A percentile compares a stretch with the other conserved stretches of the same genome.
phyloP scores from a whole-genome alignment of 768 basidiomycete genomes.

The Pulveroboletus sp. region DNA sequence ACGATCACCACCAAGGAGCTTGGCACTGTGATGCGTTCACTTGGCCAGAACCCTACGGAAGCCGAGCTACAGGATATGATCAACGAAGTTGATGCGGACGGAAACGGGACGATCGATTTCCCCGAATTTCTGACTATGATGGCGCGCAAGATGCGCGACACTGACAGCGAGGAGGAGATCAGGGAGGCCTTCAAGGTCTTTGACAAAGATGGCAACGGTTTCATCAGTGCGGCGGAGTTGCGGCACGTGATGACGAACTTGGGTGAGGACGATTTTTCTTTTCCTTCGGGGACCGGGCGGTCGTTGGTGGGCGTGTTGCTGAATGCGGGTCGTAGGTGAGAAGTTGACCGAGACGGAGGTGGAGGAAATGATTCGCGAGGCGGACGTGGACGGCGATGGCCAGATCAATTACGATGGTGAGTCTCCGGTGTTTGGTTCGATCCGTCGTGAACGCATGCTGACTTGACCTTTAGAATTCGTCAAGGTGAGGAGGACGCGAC shows the following conservation, averaged over 20 bases:
- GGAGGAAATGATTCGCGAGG: constrained; percentile 96
- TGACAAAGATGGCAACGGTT: constrained; percentile 93
- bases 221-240: constrained; percentile 81
- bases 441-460: neutral
- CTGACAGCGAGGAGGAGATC: constrained; percentile 92
- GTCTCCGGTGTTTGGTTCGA: constrained; percentile 13
- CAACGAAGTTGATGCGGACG: constrained; percentile 89
- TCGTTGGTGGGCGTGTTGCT: neutral
- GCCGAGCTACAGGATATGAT: constrained; percentile 93
- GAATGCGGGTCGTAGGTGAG: constrained; percentile 51
- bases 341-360: constrained; percentile 85
- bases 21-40: constrained; percentile 89
- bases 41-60: constrained; percentile 91
- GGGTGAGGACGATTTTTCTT: constrained; percentile 42
- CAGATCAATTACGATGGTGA: constrained; percentile 84
- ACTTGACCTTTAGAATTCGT: constrained; percentile 58
- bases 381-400: constrained; percentile 92
- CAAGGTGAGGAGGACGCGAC: constrained; percentile 42
- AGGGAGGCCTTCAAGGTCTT: constrained; percentile 96
- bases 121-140: constrained; percentile 83
- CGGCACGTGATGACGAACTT: constrained; percentile 90
- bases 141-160: constrained; percentile 87
- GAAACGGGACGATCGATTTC: constrained; percentile 84
- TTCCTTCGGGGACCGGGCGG: neutral
- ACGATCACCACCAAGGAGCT: constrained; percentile 89